These are phyloP conservation scores for Ogataea allantospora DNA, from an alignment of 805 yeast genomes.

Conservation along the genomic window DNA sequence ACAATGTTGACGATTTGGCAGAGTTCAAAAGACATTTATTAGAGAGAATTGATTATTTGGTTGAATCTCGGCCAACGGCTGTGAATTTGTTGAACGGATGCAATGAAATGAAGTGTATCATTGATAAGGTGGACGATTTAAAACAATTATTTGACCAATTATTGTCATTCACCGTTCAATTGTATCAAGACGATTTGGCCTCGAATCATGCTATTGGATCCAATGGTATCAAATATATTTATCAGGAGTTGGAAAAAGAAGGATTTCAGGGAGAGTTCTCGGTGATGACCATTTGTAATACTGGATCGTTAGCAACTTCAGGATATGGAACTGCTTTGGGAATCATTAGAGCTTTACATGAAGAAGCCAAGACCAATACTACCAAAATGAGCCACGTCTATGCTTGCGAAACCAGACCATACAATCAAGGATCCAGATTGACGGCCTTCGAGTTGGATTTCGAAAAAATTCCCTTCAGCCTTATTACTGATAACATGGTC, in stretches of 20 bases:
- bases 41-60: conserved; percentile 58
- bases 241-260: conserved; percentile 42
- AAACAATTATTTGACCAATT: conserved; percentile 33
- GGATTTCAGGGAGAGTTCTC: conserved; percentile 65
- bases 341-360: conserved; percentile 72
- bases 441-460: conserved; percentile 88
- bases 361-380: conserved; percentile 34
- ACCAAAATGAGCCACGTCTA: conserved; percentile 64
- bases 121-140: conserved; percentile 19
- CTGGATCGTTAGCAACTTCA: conserved; percentile 95
- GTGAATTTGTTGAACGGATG: conserved; percentile 85
- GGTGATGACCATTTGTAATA: conserved; percentile 89
- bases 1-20: conserved; percentile 18
- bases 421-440: conserved; percentile 91
- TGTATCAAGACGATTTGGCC: conserved; percentile 74
- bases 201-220: conserved; percentile 78
- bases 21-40: conserved; percentile 39
- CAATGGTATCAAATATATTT: conserved; percentile 73
- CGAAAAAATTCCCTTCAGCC: conserved; percentile 83
- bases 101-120: conserved; percentile 41
- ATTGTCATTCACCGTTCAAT: conserved; percentile 44
- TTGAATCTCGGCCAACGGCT: conserved; percentile 90
- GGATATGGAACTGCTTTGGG: conserved; percentile 98
- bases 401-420: conserved; percentile 93
- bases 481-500: conserved; percentile 90